phyloP scores from a whole-genome alignment of 1,284 basidiomycete species.

The Microbotryum scabiosae region DNA sequence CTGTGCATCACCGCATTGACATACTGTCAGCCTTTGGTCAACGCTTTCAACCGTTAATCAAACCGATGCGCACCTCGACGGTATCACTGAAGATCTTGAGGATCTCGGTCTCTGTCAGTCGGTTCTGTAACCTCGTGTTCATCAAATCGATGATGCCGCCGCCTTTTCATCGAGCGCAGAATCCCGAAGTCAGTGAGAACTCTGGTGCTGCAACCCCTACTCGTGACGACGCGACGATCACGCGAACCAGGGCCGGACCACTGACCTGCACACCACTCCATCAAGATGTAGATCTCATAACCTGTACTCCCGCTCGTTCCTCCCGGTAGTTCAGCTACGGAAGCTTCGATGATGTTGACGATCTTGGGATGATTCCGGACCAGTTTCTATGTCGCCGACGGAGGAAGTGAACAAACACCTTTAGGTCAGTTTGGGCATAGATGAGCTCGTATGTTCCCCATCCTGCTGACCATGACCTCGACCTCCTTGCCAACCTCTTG shows the following conservation, averaged over 20 bases:
- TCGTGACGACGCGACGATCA: not conserved
- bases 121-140: constrained; percentile 87
- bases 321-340: constrained; percentile 68
- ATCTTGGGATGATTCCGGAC: constrained; percentile 85
- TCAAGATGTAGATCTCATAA: constrained; percentile 96
- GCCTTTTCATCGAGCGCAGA: constrained; percentile 46
- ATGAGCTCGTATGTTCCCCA: too few relatives aligned
- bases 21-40: too few relatives aligned
- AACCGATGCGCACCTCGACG: constrained; percentile 58
- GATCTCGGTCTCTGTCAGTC: constrained; percentile 89
- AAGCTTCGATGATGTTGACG: constrained; percentile 80
- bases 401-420: too few relatives aligned
- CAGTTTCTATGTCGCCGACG: constrained; percentile 54
- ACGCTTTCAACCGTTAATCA: not conserved
- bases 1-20: constrained; percentile 21
- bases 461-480: constrained; percentile 93
- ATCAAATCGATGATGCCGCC: constrained; percentile 99
- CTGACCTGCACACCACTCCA: constrained; percentile 81
- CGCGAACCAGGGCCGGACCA: too few relatives aligned
- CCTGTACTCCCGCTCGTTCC: constrained; percentile 51
- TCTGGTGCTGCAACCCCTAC: not conserved
- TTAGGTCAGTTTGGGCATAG: too few relatives aligned
- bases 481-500: constrained; percentile 96
- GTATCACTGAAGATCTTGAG: constrained; percentile 72
- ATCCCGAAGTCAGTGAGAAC: not conserved